Conservation (phyloP, 768 basidiomycete species). For the Auricularia heimuer region DNA sequence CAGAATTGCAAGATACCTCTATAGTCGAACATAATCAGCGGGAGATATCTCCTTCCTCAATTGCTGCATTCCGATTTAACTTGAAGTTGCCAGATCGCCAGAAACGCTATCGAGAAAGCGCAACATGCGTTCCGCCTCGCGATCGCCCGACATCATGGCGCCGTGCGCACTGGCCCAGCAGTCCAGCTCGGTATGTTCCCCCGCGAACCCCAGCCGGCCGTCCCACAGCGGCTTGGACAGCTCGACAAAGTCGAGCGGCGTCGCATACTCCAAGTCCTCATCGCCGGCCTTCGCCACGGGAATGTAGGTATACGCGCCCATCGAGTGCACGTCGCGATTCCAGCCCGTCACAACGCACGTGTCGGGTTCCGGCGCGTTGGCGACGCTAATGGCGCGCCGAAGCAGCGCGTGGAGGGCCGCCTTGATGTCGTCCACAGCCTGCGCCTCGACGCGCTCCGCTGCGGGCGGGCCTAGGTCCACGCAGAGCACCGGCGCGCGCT, state of each 20-base stretch:
- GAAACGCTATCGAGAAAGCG: not conserved
- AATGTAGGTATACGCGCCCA: constrained; percentile 19
- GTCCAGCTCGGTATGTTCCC: constrained; percentile 32
- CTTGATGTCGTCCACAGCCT: constrained; percentile 4
- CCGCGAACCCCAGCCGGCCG: constrained; percentile 27
- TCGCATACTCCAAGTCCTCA: constrained; percentile 5
- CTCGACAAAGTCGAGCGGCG: constrained; percentile 28
- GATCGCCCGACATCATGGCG: constrained; percentile 25
- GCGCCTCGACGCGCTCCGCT: constrained; percentile 4
- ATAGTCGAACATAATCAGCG: too few relatives aligned
- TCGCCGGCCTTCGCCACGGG: constrained; percentile 22
- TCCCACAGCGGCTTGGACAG: constrained; percentile 23
- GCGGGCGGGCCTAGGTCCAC: constrained; percentile 15
- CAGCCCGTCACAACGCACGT: constrained; percentile 21
- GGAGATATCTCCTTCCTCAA: too few relatives aligned
- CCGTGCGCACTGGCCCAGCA: constrained; percentile 27
- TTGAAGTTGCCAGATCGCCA: too few relatives aligned
- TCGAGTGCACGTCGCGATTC: constrained; percentile 22
- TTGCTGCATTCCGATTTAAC: too few relatives aligned
- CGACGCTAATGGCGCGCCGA: constrained; percentile 2
- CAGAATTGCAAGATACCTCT: too few relatives aligned
- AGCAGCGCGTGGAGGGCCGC: constrained; percentile 12
- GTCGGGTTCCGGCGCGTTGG: constrained; percentile 7
- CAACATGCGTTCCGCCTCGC: constrained; percentile 25
- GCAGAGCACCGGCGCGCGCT: constrained; percentile 13